Evolutionary conservation across 2,329 filamentous ascomycete genomes (phyloP).

Genomic region (Colletotrichum plurivorum): DNA sequence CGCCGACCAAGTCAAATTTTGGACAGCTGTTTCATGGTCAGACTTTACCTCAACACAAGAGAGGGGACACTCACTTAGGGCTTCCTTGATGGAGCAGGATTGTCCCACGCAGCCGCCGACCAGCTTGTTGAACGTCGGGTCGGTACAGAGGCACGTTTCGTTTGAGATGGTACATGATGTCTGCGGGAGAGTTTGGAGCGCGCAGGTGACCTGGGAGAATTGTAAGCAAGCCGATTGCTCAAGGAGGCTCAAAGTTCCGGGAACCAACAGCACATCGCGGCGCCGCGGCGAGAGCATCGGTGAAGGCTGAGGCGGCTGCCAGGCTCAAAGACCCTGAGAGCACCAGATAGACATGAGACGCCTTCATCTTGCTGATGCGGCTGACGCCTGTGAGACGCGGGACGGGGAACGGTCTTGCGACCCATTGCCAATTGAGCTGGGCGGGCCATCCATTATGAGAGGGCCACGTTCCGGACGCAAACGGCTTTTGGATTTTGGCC

Average conservation of each 20-base stretch:
- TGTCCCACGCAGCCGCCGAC: slow-evolving; percentile 11
- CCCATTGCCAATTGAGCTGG: not conserved
- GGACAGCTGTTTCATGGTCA: not conserved
- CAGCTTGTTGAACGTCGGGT: slow-evolving; percentile 9
- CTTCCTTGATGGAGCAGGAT: slow-evolving; percentile 1
- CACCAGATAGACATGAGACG: not conserved
- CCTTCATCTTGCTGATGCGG: slow-evolving; percentile 1
- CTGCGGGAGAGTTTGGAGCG: slow-evolving; percentile 1
- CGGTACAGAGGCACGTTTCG: slow-evolving; percentile 13
- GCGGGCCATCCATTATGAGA: not conserved
- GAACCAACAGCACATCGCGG: slow-evolving; percentile 10
- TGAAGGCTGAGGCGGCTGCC: slow-evolving; percentile 3
- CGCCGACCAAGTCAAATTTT: slow-evolving; percentile 6
- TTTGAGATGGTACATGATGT: slow-evolving; percentile 12
- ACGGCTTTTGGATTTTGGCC: not conserved
- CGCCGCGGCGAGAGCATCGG: slow-evolving; percentile 3
- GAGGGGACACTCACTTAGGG: not conserved
- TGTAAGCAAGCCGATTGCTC: not conserved
- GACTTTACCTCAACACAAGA: too few relatives aligned
- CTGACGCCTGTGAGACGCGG: not conserved
- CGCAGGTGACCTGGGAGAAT: not conserved
- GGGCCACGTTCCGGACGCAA: not conserved
- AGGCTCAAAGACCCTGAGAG: not conserved
- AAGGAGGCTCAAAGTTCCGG: not conserved
- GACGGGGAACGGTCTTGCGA: not conserved